Evolutionary conservation across 257 asterid genomes (phyloP).

Genomic region (Lithospermum erythrorhizon): DNA sequence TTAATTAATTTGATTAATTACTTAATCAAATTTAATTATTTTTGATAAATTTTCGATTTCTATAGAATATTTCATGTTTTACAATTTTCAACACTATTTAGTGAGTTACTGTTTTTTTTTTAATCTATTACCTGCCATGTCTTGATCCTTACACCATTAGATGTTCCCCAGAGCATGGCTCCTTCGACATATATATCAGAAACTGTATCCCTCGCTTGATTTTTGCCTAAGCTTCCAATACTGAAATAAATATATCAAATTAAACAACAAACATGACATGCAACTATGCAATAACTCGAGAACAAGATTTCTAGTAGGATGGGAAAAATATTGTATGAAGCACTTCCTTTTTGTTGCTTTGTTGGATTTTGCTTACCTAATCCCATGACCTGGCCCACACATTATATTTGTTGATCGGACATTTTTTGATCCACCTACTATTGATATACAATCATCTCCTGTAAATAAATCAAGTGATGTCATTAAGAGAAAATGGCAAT

Average conservation of each 20-base stretch:
- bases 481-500: too few species aligned
- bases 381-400: constrained; percentile 79
- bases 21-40: too few species aligned
- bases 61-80: too few species aligned
- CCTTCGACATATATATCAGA: constrained; percentile 48
- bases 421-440: constrained; percentile 62
- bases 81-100: too few species aligned
- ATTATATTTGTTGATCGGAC: constrained; percentile 34
- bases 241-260: too few species aligned
- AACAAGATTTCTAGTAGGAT: too few species aligned
- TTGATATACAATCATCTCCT: constrained; percentile 96
- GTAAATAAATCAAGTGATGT: constrained; percentile 8
- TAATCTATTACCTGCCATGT: constrained; percentile 96
- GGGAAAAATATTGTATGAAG: too few species aligned
- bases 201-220: constrained; percentile 34
- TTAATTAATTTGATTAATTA: too few species aligned
- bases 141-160: constrained; percentile 77
- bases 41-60: too few species aligned
- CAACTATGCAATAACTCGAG: too few species aligned
- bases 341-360: too few species aligned
- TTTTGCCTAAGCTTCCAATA: constrained; percentile 79
- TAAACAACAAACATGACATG: not conserved
- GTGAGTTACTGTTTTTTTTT: too few species aligned
- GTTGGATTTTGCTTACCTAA: constrained; percentile 42
- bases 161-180: constrained; percentile 35